Base-by-base conservation (phyloP, 2,329 filamentous ascomycete genomes). In the Ceratocystis huliohia region DNA sequence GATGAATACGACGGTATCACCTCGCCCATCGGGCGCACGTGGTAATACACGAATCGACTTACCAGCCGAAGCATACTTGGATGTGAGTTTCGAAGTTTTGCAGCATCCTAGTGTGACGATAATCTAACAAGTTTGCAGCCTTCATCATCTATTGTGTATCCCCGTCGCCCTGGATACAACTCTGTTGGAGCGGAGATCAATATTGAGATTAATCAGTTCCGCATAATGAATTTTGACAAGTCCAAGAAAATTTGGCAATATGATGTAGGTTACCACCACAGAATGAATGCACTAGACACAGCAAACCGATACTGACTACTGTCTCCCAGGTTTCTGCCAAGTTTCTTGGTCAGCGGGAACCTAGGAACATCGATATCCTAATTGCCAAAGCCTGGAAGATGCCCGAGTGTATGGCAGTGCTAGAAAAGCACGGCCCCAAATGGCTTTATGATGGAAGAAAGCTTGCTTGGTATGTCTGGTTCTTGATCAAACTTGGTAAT, bases 371-470 rank as follows among this genome's bases (percentile, higher is more conserved):
- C 17, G 79, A 82, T 3, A 82, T 82, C 3, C 78, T 94, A 3
- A 81, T 91, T 71, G 86, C 84, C 73, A 91, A 89, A 73, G 82
- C 91, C 33, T 96, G 91, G 90, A 59, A 59, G 37, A 59, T 20
- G 56, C 56, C 15, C 0, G 28, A 59, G 10, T 59, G 56, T 20
- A 8, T 13, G 13, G 76, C 83, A 0, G 75, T 76, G 2, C 76
- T 92, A 0, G 77, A 78, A 1, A 75, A 77, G 1, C 77, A 75
- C 4, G 74, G 74, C 20, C 72, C 71, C 3, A 72, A 70, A 53
- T 91, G 87, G 82, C 82, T 96, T 66, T 91, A 85, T 71, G 91
- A 97, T 76, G 89, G 90, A 33, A 86, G 87, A 72, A 90, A 88
- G 74, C 81, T 99, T 61, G 92, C 91, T 17, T 99, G 94, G 93